phyloP scores from a whole-genome alignment of 2,329 filamentous ascomycete species.

The Cadophora luteo-olivacea region DNA sequence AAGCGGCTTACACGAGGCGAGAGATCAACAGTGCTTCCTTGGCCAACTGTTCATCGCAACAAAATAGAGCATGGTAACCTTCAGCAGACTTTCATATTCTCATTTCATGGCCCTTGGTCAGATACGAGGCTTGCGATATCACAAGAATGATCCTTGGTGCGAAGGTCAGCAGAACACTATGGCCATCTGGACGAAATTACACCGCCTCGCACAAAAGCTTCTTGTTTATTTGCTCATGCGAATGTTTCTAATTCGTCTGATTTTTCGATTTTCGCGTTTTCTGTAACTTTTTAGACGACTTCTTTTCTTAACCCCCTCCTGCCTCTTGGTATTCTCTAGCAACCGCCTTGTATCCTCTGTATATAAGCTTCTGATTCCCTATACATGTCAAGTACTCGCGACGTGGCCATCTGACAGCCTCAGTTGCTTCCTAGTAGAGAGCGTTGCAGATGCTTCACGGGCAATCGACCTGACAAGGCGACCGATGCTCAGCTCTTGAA shows the following conservation, averaged over 20 bases:
- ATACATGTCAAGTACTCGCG: background rate
- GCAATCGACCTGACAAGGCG: background rate
- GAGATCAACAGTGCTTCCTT: conserved; percentile 10
- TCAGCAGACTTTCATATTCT: background rate
- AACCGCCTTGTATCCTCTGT: background rate
- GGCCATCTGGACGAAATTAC: background rate
- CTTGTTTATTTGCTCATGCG: conserved; percentile 2
- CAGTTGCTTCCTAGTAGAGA: background rate
- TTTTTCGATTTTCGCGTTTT: background rate
- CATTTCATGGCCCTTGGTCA: background rate
- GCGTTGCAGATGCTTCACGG: background rate
- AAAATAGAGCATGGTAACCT: background rate
- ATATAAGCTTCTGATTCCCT: background rate
- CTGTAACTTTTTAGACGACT: background rate
- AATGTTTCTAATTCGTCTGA: conserved; percentile 10
- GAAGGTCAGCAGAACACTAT: background rate
- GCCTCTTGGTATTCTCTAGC: background rate
- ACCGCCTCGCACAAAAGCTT: background rate
- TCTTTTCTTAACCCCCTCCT: background rate
- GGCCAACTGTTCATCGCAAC: conserved; percentile 6
- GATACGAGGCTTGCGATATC: background rate
- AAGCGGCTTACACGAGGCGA: conserved; percentile 12
- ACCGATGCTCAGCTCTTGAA: background rate
- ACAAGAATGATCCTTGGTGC: conserved; percentile 5
- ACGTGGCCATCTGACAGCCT: background rate